phyloP scores from a whole-genome alignment of 2,329 filamentous ascomycete genomes.

The Madurella fahalii region DNA sequence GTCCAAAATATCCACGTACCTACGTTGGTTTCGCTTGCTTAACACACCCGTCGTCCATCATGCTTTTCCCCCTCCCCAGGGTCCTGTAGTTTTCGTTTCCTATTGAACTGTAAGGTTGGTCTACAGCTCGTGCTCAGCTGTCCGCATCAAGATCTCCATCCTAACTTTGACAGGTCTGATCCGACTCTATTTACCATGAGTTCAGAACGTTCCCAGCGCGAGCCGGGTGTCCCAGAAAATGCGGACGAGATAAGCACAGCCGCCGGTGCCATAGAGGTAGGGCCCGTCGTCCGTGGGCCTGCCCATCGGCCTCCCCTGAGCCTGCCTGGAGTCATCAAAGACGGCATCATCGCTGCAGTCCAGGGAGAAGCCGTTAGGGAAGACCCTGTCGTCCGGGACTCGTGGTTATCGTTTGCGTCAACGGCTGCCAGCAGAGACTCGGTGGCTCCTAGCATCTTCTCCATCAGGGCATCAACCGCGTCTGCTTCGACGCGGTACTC shows the following conservation, averaged over 20 bases:
- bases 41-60: too few relatives aligned
- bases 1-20: neutral
- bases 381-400: slow-evolving; percentile 5
- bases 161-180: neutral
- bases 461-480: slow-evolving; percentile 13
- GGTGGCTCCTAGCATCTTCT: slow-evolving; percentile 19
- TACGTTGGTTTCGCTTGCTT: too few relatives aligned
- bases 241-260: neutral
- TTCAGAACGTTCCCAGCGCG: neutral
- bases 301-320: neutral
- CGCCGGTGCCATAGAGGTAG: neutral
- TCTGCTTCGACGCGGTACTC: slow-evolving; percentile 19
- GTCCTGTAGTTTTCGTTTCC: neutral
- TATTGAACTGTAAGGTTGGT: neutral
- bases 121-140: neutral
- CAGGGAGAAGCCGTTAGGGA: neutral
- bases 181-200: neutral
- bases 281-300: neutral
- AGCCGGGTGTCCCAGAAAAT: too few relatives aligned
- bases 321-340: slow-evolving; percentile 1
- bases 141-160: neutral
- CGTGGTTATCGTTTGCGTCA: slow-evolving; percentile 19
- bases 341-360: neutral
- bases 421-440: slow-evolving; percentile 16
- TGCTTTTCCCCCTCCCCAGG: too few relatives aligned